Evolutionary conservation across 2,329 filamentous ascomycete species (phyloP), one percentile per base, ranked within the genome.

Genomic region (Botrytis squamosa): DNA sequence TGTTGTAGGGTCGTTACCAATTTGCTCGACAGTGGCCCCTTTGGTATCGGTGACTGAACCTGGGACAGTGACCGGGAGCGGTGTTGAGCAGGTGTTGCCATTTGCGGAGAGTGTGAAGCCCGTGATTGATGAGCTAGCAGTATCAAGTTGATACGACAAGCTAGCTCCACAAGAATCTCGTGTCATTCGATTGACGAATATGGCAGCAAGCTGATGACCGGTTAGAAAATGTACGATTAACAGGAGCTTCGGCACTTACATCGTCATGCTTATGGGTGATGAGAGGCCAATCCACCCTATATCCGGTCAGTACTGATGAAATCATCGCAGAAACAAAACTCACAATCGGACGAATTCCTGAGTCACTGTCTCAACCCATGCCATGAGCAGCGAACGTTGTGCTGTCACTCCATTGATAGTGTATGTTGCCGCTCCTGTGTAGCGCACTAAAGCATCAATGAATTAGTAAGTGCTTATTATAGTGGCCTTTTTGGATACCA

Each of bases 251-350:
- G 20, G 25, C n/a, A 18, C 85, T 87, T 77, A 87, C 82, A 77
- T 89, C 85, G 75, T 88, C 85, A 73, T 89, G 88, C 75, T 87
- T 89, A 73, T 86, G 80, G 3, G 86, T 86, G 40, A 85, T 81
- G 44, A 90, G 77, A 2, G 87, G 86, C 87, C 87, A 89, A 80
- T 77, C 75, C n/a, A 79, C 74, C 76, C 55, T 76, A 49, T 52
- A 46, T 18, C 12, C 4, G 22, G 44, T 66, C 29, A 67, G 46
- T 57, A 33, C 70, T 5, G 60, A 67, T 44, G 38, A 20, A n/a
- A 46, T n/a, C 18, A 42, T 8, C 59, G n/a, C 33, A 67, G 20
- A 52, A 59, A 67, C n/a, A 20, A 42, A 57, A 60, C 69, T 74
- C 46, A 74, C 73, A 74, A 55, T 66, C 73, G 70, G 25, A 74